A percentile compares a stretch with the other conserved stretches of the same genome.
Conservation (phyloP, 805 yeast genomes). For the Saccharomycopsis olivae region DNA sequence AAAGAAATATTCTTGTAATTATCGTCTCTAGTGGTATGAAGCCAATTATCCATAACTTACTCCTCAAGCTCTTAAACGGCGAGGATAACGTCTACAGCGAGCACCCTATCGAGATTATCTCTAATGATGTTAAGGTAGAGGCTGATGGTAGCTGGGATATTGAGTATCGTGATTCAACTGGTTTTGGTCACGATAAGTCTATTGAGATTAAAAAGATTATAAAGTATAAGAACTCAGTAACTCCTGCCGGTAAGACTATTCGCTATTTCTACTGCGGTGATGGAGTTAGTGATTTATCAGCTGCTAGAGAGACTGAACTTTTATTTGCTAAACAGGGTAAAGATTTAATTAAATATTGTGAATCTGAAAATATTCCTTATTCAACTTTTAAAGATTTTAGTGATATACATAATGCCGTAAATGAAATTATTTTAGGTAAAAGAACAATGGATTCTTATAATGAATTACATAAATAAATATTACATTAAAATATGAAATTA, state of each 20-base stretch:
- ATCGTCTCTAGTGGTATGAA: constrained; percentile 92
- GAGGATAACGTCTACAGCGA: constrained; percentile 41
- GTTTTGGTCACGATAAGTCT: constrained; percentile 94
- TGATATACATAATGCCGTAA: constrained; percentile 35
- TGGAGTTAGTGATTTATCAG: constrained; percentile 91
- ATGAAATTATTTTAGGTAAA: constrained; percentile 7
- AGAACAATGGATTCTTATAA: constrained; percentile 8
- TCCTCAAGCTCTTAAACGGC: constrained; percentile 59
- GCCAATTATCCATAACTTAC: constrained; percentile 75
- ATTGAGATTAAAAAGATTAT: constrained; percentile 50
- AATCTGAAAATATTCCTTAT: constrained; percentile 70
- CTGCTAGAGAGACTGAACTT: constrained; percentile 90
- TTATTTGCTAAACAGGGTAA: constrained; percentile 89
- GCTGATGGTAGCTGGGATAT: constrained; percentile 66
- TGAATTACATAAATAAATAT: constrained; percentile 12
- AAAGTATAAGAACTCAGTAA: constrained; percentile 24
- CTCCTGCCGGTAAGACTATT: constrained; percentile 24
- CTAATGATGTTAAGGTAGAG: constrained; percentile 56
- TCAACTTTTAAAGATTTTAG: constrained; percentile 68
- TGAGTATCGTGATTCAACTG: constrained; percentile 71
- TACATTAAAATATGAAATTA: no score
- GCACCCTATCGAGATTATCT: constrained; percentile 62
- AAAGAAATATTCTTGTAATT: constrained; percentile 66
- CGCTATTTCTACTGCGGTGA: constrained; percentile 95
- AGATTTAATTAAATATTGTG: constrained; percentile 80